Evolutionary conservation across 2,329 filamentous ascomycete species (phyloP), one percentile per base, ranked within the genome.

Genomic region (Diaporthe citrichinensis): DNA sequence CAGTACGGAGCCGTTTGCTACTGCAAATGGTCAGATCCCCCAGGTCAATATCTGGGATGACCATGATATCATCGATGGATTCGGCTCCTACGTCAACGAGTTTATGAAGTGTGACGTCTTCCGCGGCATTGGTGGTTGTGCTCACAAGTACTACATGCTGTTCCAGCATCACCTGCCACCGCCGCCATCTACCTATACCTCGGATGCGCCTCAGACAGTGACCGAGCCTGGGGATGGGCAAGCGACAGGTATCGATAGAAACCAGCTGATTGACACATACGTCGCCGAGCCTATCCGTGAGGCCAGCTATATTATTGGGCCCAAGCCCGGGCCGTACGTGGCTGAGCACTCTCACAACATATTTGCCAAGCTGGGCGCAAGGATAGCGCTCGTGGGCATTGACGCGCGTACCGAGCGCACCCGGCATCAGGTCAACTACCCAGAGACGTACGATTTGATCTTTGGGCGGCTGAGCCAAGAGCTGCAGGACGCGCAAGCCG

Each of bases 1-100:
- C 81, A 91, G 91, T 59, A 94, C 90, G 75, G 95, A 96, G 44
- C 90, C 97, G 0, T 99, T 98, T 84, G 93, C 94, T 2, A 88
- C 93, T 80, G 95, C 95, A 46, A 97, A 96, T 79, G 94, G 94
- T 2, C 95, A 98, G 83, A 98, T 99, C 77, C 93, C 97, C 1
- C 97, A 98, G 90, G 86, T 99, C 78, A 99, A 98, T 81, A 94
- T 99, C 59, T 99, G 96, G 96, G 97, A 99, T 83, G 97, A 99
- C 80, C 97, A 98, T 83, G 94, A 97, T 82, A 82, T 90, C 1
- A 74, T 76, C 17, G 76, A 77, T 39, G 97, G 97, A 0, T 99
- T 95, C 82, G 97, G 97, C 5, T 98, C 95, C 0, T 99, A 99
- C 83, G 92, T 95, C 36, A 92, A 98, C 80, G 92, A 95, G 51